Base-by-base conservation (phyloP, 345 rosid genomes). In the Heritiera fomes region DNA sequence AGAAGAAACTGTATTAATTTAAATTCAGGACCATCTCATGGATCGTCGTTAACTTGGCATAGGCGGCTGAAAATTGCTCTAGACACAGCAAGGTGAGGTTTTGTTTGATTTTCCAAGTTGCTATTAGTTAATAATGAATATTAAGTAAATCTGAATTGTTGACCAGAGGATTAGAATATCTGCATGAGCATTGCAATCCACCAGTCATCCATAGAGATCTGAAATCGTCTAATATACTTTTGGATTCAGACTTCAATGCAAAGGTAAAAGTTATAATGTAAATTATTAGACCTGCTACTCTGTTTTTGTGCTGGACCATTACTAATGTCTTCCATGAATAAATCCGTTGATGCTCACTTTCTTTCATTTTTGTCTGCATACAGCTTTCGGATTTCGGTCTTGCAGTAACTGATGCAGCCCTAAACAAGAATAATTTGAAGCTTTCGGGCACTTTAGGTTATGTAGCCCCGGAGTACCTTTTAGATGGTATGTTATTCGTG, bases 341-440 rank as follows among this genome's bases (percentile, higher is more conserved):
- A 66, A 53, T 55, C 49, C 40, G 34, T 40, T 61, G 32, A 58
- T 47, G 70, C 30, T 63, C 9, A 46, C 78, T 49, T 76, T 64
- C 60, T 76, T 23, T 50, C 46, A 34, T 80, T 61, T 58, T 69
- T 23, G 58, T 83, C 75, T 62, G 61, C 50, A 71, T 83, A 80
- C 90, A 96, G 99, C 90, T 96, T 18, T 92, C 99, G 55, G 99
- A 96, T 88, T 96, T 96, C 80, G 98, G 99, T 77, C 97, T 96
- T 58, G 98, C 99, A 61, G 93, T 96, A 79, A 84, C 90, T 5
- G 87, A 88, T 81, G 91, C 91, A 43, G 80, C 88, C 78, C 89
- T 87, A 62, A 89, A 90, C 86, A 91, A 85, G 85, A 90, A 86
- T 78, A 89, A 89, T 77, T 88, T 87, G 82, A 92, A 94, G 86